A percentile compares a stretch with the other conserved stretches of the same genome.
These are phyloP conservation scores for Pleurotus ostreatus DNA, from an alignment of 768 basidiomycete species.

Conservation along the genomic window DNA sequence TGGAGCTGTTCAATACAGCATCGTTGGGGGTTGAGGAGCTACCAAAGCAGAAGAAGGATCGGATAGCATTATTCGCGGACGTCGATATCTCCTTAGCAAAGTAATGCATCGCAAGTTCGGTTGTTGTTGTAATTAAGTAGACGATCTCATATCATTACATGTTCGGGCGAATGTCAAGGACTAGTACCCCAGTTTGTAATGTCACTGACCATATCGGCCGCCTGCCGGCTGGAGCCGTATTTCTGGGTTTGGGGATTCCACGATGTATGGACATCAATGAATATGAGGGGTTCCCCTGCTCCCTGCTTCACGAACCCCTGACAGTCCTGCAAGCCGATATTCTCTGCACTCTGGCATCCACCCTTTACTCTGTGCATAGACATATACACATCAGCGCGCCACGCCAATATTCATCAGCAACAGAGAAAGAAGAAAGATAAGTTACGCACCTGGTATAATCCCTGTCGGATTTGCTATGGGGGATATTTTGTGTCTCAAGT, in stretches of 20 bases:
- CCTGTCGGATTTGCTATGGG: not conserved
- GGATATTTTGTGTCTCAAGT: not conserved
- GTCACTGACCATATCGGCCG: not conserved
- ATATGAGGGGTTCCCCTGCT: not conserved
- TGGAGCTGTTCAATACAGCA: slow-evolving; percentile 19
- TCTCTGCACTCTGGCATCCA: not conserved
- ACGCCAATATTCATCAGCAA: not conserved
- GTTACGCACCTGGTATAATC: not conserved
- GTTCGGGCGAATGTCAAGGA: not conserved
- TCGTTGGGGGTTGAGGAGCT: slow-evolving; percentile 32
- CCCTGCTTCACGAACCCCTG: slow-evolving; percentile 1
- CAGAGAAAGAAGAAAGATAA: not conserved
- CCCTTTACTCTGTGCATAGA: not conserved
- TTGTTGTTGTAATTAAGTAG: too few species aligned
- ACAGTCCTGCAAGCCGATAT: not conserved
- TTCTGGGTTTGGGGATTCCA: not conserved
- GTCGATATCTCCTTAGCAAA: not conserved
- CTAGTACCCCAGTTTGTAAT: not conserved
- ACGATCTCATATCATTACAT: too few species aligned
- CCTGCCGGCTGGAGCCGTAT: not conserved
- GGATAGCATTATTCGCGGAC: slow-evolving; percentile 28
- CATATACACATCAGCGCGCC: too few species aligned
- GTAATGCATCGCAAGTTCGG: too few species aligned
- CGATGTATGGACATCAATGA: slow-evolving; percentile 3
- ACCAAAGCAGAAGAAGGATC: slow-evolving; percentile 27